Conservation (phyloP, 2,329 filamentous ascomycete genomes). For the Stachybotrys chlorohalonatus region DNA sequence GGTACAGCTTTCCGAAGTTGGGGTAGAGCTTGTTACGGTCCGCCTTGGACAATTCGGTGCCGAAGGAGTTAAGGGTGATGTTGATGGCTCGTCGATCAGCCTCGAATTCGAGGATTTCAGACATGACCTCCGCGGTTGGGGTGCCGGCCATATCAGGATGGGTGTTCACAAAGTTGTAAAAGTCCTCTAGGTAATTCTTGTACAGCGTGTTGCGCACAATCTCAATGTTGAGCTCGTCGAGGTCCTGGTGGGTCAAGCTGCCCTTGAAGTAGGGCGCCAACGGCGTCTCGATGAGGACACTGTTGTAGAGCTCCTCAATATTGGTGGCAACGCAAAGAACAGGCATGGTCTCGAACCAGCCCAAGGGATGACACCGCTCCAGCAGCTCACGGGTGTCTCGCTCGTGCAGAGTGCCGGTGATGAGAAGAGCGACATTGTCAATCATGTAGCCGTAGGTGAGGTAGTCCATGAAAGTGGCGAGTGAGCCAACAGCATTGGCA, state of each 20-base stretch:
- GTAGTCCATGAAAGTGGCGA: conserved; percentile 95
- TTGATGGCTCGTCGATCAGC: conserved; percentile 96
- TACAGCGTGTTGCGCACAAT: conserved; percentile 97
- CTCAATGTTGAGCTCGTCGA: conserved; percentile 98
- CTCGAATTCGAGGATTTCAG: conserved; percentile 92
- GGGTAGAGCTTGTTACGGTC: conserved; percentile 97
- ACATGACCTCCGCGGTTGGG: conserved; percentile 90
- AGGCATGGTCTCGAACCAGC: conserved; percentile 98
- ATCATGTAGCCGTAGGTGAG: conserved; percentile 99
- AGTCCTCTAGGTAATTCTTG: conserved; percentile 99
- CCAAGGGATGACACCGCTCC: conserved; percentile 90
- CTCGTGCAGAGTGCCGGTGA: conserved; percentile 95
- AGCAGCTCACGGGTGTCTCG: conserved; percentile 91
- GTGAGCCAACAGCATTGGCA: conserved; percentile 82
- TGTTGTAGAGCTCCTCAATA: conserved; percentile 98
- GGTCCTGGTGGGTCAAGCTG: conserved; percentile 87
- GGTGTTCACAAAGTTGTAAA: conserved; percentile 87
- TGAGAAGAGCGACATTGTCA: conserved; percentile 95
- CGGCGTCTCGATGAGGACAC: conserved; percentile 91
- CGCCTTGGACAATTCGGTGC: conserved; percentile 86
- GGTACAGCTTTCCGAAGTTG: conserved; percentile 80
- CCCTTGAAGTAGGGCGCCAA: conserved; percentile 96
- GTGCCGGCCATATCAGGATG: conserved; percentile 80
- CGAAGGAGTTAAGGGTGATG: conserved; percentile 97
- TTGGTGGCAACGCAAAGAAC: conserved; percentile 97